A percentile compares a stretch with the other conserved stretches of the same genome.
These are phyloP conservation scores for Cyclotella distinguenda DNA, from an alignment of 108 stramenopile species.

Conservation along the genomic window DNA sequence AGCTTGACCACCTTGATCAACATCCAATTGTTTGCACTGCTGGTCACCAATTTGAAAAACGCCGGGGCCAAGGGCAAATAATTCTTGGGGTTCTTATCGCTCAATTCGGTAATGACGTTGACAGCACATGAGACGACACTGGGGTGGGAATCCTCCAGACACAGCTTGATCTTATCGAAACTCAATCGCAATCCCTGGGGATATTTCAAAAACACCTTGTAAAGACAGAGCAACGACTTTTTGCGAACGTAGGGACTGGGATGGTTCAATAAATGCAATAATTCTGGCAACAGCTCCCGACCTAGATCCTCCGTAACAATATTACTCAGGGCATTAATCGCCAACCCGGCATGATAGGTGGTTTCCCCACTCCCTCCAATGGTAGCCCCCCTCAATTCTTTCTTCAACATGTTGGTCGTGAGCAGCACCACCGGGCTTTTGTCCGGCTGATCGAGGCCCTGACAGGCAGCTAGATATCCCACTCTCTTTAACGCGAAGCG, in stretches of 20 bases:
- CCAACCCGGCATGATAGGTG: constrained; percentile 94
- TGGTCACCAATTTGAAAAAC: constrained; percentile 95
- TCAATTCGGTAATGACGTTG: constrained; percentile 97
- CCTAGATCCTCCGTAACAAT: constrained; percentile 96
- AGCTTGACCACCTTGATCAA: constrained; percentile 99
- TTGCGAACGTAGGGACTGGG: constrained; percentile 95
- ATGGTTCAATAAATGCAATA: constrained; percentile 82
- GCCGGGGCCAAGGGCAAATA: constrained; percentile 96
- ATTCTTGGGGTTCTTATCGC: constrained; percentile 96
- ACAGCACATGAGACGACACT: constrained; percentile 96
- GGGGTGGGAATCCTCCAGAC: constrained; percentile 88
- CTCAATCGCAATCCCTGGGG: constrained; percentile 98
- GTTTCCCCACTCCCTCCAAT: constrained; percentile 47
- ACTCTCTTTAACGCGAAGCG: constrained; percentile 96
- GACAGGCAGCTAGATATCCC: constrained; percentile 93
- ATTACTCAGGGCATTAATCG: constrained; percentile 96
- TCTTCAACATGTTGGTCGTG: constrained; percentile 95
- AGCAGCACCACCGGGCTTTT: constrained; percentile 94
- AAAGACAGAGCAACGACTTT: constrained; percentile 95
- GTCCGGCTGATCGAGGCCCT: constrained; percentile 89
- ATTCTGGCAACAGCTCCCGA: constrained; percentile 87
- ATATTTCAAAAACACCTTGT: constrained; percentile 96
- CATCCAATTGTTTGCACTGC: constrained; percentile 99
- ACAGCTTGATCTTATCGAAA: constrained; percentile 90
- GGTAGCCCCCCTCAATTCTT: constrained; percentile 88